Base-by-base conservation (phyloP, 2,329 filamentous ascomycete genomes). In the Purpureocillium lavendulum region DNA sequence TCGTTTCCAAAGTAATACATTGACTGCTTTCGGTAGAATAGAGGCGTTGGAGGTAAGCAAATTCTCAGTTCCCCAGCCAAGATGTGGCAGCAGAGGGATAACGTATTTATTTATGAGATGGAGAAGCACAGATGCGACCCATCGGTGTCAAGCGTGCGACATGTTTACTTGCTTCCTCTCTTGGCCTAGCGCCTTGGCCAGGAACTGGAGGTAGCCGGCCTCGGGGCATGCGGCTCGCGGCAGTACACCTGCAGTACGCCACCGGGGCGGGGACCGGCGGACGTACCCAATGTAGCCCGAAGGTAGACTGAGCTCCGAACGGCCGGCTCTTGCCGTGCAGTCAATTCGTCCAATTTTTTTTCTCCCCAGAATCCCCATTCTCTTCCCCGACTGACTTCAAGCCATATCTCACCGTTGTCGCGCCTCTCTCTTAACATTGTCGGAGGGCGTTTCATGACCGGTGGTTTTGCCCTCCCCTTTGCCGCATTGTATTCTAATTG, bases 161-260 rank as follows among this genome's bases (percentile, higher is more conserved):
- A 26, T 26, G 49, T 59, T 59, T 57, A 59, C 54, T 53, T 57
- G 50, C 39, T 44, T 49, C 57, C 48, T 11, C n/a, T 50, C 47
- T 44, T 17, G 48, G 53, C 35, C 41, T 59, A 59, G 57, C 35
- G 38, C 29, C 13, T 11, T 7, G 9, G 3, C 9, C n/a, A 7
- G 13, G n/a, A 18, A 16, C 12, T 15, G 30, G 31, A 29, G 12
- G 11, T 15, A 24, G 7, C 36, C 28, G 38, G 14, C 33, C 35
- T 40, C 39, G 30, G 43, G 43, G 30, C 18, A 35, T 21, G 33
- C 30, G 37, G 26, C 37, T 28, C 21, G n/a, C 31, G 30, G n/a
- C 35, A 38, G 33, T 39, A 40, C 40, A 9, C 12, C 16, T 7
- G 16, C 9, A 30, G 34, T 43, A 43, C 34, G 34, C 18, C 14